A percentile compares a stretch with the other conserved stretches of the same genome.
These are phyloP conservation scores for Petunia hybrid DNA, from an alignment of 305 asterid species.

Conservation along the genomic window DNA sequence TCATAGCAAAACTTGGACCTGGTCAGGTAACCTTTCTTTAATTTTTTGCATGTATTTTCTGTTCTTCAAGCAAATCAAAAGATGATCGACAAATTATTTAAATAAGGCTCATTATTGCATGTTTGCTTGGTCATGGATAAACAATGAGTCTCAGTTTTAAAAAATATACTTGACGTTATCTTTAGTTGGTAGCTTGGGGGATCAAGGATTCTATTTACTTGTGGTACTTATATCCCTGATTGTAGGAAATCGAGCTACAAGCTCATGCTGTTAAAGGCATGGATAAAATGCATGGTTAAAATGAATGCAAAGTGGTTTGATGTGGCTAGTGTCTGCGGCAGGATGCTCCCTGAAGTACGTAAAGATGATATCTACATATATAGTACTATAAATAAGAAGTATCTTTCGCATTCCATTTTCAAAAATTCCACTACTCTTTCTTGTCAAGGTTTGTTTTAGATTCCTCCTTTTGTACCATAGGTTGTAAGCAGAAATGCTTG, in stretches of 20 bases:
- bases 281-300: constrained; percentile 68
- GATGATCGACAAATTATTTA: no score
- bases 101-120: no score
- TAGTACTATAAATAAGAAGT: no score
- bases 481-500: constrained; percentile 81
- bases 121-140: no score
- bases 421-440: no score
- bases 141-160: no score
- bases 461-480: constrained; percentile 38
- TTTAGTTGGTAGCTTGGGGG: no score
- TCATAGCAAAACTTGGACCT: constrained; percentile 79
- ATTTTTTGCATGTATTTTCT: neutral
- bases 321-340: constrained; percentile 96
- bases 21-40: constrained; percentile 67
- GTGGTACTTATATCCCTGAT: constrained; percentile 29
- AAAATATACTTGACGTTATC: no score
- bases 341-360: constrained; percentile 80
- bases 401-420: no score
- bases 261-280: constrained; percentile 96
- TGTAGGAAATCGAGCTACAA: constrained; percentile 93
- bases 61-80: no score
- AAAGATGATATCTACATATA: no score
- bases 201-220: constrained; percentile 17
- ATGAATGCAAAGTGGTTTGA: constrained; percentile 90
- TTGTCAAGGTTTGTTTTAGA: no score